Base-by-base conservation (phyloP, 305 asterid species). In the Fraxinus nigra region DNA sequence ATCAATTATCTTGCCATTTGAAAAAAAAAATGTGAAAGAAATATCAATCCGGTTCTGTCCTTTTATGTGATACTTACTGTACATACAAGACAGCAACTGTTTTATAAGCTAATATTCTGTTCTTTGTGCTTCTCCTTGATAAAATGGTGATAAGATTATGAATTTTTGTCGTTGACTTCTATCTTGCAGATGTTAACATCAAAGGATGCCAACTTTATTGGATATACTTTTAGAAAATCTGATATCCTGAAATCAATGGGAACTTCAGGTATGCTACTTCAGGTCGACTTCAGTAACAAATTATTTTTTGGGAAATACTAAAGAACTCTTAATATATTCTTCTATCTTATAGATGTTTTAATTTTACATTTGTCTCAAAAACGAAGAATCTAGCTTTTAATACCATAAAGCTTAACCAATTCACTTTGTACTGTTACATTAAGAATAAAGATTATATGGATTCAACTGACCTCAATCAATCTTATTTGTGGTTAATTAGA, bases 191-290 rank as follows among this genome's bases (percentile, higher is more conserved):
- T 96, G 99, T 86, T 96, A 83, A 94, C 98, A 32, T 96, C 98
- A 22, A 96, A 93, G 86, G 99, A 96, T 89, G 81, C 98, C 80
- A 93, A 96, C 87, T 96, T 96, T 63, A 96, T 96, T 75, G 99
- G 99, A 79, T 96, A 92, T 84, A 96, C 99, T 72, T 96, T 90
- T 95, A 96, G 91, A 94, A 96, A 96, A 89, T 96, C 98, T 0
- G 99, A 96, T 88, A 85, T 92, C 75, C 85, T 90, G 30, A 92
- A 96, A 86, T 91, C 99, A 78, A 90, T 90, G 86, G 98, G 89
- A 86, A 80, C 89, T 75, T 91, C 99, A 87, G 98, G 97, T 95
- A 79, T 63, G 81, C 82, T 83, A 6, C 77, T 61, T 46, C 79
- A 28, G 32, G 74, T 11, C 69, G 20, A 59, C 14, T 59, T 20